phyloP scores from a whole-genome alignment of 805 yeast genomes.

The Candida silvicultrix region DNA sequence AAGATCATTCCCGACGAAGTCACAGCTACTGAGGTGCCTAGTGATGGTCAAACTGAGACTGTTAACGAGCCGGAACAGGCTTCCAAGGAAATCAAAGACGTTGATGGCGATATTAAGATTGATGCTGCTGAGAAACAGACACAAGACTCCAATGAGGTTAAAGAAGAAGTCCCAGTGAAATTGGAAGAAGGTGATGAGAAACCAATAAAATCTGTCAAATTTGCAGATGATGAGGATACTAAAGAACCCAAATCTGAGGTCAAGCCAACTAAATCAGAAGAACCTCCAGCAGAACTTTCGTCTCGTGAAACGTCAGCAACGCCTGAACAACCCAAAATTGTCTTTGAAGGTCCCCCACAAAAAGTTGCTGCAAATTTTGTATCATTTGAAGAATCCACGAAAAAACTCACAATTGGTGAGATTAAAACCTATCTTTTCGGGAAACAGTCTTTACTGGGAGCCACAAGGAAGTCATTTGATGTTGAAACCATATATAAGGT shows the following conservation, averaged over 20 bases:
- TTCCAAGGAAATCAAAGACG: not conserved
- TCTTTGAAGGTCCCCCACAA: conserved; percentile 66
- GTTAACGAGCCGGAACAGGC: too few relatives aligned
- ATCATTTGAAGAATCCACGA: conserved; percentile 44
- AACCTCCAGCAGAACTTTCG: conserved; percentile 1
- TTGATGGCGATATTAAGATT: not conserved
- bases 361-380: conserved; percentile 50
- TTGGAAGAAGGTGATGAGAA: not conserved
- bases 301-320: conserved; percentile 4
- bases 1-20: too few relatives aligned
- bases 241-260: not conserved
- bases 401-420: conserved; percentile 22
- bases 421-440: conserved; percentile 52
- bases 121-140: not conserved
- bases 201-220: conserved; percentile 12
- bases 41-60: conserved; percentile 19
- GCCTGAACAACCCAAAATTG: conserved; percentile 13
- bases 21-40: not conserved
- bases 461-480: conserved; percentile 46
- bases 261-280: not conserved
- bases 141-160: not conserved
- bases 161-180: not conserved
- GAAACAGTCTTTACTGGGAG: conserved; percentile 43
- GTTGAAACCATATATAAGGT: conserved; percentile 45
- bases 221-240: conserved; percentile 12